Evolutionary conservation across 179 eudicot species (phyloP).

Genomic region (Beta lomatogona): DNA sequence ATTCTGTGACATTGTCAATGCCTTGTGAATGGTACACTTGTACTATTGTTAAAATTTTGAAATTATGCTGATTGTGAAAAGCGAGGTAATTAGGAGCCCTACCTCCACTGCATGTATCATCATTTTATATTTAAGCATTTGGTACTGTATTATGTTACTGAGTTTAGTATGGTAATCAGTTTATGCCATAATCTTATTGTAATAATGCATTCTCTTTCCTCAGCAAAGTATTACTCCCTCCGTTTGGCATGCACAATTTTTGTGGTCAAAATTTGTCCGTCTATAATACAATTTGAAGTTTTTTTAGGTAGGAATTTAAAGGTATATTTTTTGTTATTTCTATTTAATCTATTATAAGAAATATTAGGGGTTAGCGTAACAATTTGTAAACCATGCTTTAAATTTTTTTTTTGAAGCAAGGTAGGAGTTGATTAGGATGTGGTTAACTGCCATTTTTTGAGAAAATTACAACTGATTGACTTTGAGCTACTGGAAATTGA

Average conservation of each 20-base stretch:
- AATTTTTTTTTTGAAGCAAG: too few species aligned
- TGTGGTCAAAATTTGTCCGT: too few species aligned
- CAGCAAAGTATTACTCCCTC: background rate
- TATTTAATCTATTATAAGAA: too few species aligned
- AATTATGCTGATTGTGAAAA: background rate
- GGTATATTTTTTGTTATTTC: too few species aligned
- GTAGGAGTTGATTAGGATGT: background rate
- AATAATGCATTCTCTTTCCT: background rate
- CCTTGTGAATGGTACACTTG: background rate
- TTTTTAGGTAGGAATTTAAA: too few species aligned
- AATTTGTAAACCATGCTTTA: too few species aligned
- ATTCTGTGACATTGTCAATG: background rate
- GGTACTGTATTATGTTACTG: background rate
- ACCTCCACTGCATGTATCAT: background rate
- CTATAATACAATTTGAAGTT: too few species aligned
- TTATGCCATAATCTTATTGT: background rate
- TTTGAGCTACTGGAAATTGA: constrained; percentile 16
- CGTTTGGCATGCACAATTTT: too few species aligned
- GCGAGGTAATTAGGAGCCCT: background rate
- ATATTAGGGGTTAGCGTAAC: too few species aligned
- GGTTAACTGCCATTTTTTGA: background rate
- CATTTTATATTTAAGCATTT: background rate
- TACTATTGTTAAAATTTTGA: too few species aligned
- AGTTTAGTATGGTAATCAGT: background rate
- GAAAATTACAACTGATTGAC: background rate